These are phyloP conservation scores for Fusarium kyushuense DNA, from an alignment of 2,329 filamentous ascomycete genomes.

Conservation along the genomic window DNA sequence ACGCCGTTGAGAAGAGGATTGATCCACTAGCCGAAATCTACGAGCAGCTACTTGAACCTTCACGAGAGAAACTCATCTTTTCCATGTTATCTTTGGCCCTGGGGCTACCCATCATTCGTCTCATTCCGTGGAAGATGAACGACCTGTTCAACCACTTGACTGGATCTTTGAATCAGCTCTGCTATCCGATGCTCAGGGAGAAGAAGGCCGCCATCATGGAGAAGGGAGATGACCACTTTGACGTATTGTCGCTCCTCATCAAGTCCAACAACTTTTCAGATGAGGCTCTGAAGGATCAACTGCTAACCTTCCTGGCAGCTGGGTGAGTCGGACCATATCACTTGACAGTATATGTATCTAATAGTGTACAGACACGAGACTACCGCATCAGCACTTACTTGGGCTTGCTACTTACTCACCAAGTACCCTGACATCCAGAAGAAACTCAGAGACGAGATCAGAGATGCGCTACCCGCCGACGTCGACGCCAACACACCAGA, in stretches of 20 bases:
- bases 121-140: conserved; percentile 42
- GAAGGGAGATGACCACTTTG: conserved; percentile 62
- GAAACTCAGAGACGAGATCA: conserved; percentile 36
- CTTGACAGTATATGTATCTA: not conserved
- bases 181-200: conserved; percentile 54
- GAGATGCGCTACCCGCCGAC: not conserved
- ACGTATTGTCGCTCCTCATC: conserved; percentile 72
- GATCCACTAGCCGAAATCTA: conserved; percentile 61
- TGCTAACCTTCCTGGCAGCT: conserved; percentile 65
- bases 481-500: conserved; percentile 45
- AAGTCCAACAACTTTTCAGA: conserved; percentile 65
- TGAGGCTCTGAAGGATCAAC: conserved; percentile 63
- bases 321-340: not conserved
- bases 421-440: conserved; percentile 32
- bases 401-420: conserved; percentile 40
- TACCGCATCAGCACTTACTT: conserved; percentile 37
- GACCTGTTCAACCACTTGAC: conserved; percentile 31
- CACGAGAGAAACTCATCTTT: conserved; percentile 59
- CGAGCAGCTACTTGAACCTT: conserved; percentile 60
- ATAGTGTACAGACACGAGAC: conserved; percentile 32
- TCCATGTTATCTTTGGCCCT: conserved; percentile 29
- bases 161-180: conserved; percentile 18
- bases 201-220: conserved; percentile 62
- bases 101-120: conserved; percentile 16
- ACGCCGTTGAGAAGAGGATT: conserved; percentile 53